These are phyloP conservation scores for Fusarium setosum DNA, from an alignment of 2,329 filamentous ascomycete genomes.

Conservation along the genomic window DNA sequence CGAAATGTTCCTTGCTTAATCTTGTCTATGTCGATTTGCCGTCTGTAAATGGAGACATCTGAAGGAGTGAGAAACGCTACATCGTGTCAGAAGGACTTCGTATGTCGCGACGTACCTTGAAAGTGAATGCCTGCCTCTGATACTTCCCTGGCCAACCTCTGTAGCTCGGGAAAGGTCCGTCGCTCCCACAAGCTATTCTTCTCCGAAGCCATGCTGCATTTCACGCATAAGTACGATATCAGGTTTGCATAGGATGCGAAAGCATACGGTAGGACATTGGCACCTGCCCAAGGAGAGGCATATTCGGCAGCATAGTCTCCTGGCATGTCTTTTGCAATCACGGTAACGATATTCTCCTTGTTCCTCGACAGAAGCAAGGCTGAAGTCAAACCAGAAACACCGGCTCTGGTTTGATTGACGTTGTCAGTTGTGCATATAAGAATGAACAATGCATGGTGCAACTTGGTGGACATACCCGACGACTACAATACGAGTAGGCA, in stretches of 20 bases:
- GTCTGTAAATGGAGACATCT: slow-evolving; percentile 43
- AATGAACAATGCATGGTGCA: too few species aligned
- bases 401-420: not conserved
- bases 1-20: slow-evolving; percentile 26
- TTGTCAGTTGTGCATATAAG: too few species aligned
- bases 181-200: slow-evolving; percentile 65
- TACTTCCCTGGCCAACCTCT: slow-evolving; percentile 67
- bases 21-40: too few species aligned
- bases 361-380: not conserved
- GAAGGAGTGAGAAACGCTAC: not conserved
- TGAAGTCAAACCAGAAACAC: not conserved
- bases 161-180: slow-evolving; percentile 71
- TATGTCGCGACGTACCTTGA: slow-evolving; percentile 61
- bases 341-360: slow-evolving; percentile 60
- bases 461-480: too few species aligned
- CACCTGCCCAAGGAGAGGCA: slow-evolving; percentile 87
- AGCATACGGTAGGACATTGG: slow-evolving; percentile 78
- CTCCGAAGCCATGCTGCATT: slow-evolving; percentile 52
- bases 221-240: not conserved
- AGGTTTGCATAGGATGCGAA: too few species aligned
- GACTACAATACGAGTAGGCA: too few species aligned
- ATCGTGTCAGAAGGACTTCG: too few species aligned
- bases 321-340: slow-evolving; percentile 88
- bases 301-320: slow-evolving; percentile 93
- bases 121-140: slow-evolving; percentile 85